Evolutionary conservation across 2,329 filamentous ascomycete genomes (phyloP).

Genomic region (Cladosporium halotolerans): DNA sequence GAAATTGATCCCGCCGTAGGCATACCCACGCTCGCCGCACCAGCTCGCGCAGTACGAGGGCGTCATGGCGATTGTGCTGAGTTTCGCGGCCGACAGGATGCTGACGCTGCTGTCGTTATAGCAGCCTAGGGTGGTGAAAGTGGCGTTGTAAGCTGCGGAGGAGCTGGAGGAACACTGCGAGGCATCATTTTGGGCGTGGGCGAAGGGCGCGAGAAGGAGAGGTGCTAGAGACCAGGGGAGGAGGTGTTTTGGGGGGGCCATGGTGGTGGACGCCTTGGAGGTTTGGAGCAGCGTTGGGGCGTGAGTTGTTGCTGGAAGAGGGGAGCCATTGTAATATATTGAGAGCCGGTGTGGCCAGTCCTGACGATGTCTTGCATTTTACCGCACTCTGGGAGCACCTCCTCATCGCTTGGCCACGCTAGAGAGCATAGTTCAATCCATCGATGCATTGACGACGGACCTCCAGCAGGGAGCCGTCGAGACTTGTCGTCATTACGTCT

Average conservation of each 20-base stretch:
- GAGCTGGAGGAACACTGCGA: constrained; percentile 1
- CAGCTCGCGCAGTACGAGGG: constrained; percentile 9
- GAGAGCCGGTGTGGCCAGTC: not conserved
- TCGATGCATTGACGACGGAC: too few species aligned
- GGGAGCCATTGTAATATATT: not conserved
- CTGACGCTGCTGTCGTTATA: constrained; percentile 12
- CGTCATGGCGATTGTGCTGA: constrained; percentile 11
- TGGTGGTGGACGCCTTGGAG: not conserved
- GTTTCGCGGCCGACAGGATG: constrained; percentile 8
- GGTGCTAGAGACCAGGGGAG: not conserved
- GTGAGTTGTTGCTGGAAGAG: not conserved
- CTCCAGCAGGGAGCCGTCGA: too few species aligned
- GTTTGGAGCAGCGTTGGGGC: not conserved
- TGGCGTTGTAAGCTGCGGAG: constrained; percentile 4
- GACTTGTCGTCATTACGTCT: too few species aligned
- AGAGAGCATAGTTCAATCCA: not conserved
- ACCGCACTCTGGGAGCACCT: not conserved
- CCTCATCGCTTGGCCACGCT: not conserved
- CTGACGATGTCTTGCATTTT: not conserved
- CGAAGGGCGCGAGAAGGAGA: not conserved
- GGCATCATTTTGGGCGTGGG: not conserved
- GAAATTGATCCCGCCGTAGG: constrained; percentile 8
- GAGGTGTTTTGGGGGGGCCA: not conserved
- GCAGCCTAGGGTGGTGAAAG: constrained; percentile 1
- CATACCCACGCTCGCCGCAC: constrained; percentile 11